Evolutionary conservation across 2,329 filamentous ascomycete genomes (phyloP).

Genomic region (Cordyceps fumosorosea): DNA sequence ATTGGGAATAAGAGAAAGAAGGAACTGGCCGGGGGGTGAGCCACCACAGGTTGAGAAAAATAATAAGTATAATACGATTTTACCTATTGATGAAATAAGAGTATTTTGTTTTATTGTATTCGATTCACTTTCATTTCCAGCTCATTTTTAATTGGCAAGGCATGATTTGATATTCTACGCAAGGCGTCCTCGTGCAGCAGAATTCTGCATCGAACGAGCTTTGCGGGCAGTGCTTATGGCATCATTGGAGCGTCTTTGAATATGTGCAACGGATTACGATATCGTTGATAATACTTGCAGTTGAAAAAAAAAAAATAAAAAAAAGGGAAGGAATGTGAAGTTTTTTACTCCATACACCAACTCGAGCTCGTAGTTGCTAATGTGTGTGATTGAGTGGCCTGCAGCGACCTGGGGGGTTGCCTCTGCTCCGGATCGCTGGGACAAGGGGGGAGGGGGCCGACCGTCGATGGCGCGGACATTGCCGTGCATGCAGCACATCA

Average conservation of each 20-base stretch:
- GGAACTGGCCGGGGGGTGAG: not conserved
- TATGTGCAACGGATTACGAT: too few relatives aligned
- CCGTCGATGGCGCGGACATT: not conserved
- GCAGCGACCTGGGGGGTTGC: not conserved
- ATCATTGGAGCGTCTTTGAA: too few relatives aligned
- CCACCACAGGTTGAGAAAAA: not conserved
- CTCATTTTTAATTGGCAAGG: too few relatives aligned
- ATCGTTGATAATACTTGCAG: not conserved
- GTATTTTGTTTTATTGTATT: too few relatives aligned
- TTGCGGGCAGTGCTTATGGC: too few relatives aligned
- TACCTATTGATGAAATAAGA: not conserved
- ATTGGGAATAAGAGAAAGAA: not conserved
- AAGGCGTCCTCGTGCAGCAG: too few relatives aligned
- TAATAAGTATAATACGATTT: not conserved
- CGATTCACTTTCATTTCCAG: too few relatives aligned
- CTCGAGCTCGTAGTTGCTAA: not conserved
- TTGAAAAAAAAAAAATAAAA: not conserved
- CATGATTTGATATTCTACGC: too few relatives aligned
- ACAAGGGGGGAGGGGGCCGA: not conserved
- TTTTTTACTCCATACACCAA: not conserved
- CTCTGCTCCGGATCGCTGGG: slow-evolving; percentile 3
- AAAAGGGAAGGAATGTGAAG: too few relatives aligned
- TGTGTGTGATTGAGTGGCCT: not conserved
- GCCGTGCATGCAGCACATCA: not conserved
- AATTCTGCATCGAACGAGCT: too few relatives aligned